Percentiles rank a stretch among this genome's conserved stretches.
These are phyloP conservation scores for Primulina huaijiensis DNA, from an alignment of 257 asterid species.

Conservation along the genomic window DNA sequence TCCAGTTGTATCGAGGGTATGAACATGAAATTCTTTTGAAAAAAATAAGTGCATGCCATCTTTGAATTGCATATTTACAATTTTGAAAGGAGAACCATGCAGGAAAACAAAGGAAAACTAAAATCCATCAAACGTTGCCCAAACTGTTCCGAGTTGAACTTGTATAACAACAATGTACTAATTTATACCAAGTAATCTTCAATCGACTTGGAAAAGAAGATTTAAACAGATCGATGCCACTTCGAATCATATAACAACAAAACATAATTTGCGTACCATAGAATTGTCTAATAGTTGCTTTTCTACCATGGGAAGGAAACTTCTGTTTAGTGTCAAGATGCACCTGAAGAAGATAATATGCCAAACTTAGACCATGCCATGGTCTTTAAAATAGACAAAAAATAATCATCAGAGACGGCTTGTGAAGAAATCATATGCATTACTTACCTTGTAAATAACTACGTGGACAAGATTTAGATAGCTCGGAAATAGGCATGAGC, in stretches of 20 bases:
- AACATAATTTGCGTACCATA: conserved; percentile 38
- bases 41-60: background rate
- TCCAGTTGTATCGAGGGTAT: background rate
- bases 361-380: conserved; percentile 1
- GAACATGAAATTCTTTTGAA: background rate
- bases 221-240: background rate
- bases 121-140: too few relatives aligned
- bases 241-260: background rate
- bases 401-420: background rate
- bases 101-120: background rate
- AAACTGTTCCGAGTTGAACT: background rate
- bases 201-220: background rate
- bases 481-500: conserved; percentile 43
- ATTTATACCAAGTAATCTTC: background rate
- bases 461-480: conserved; percentile 50
- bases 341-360: conserved; percentile 33
- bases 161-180: background rate
- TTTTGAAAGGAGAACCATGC: background rate
- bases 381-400: conserved; percentile 7
- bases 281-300: conserved; percentile 53
- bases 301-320: conserved; percentile 45
- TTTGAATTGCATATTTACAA: background rate
- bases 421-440: background rate
- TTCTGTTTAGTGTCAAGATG: conserved; percentile 37
- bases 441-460: conserved; percentile 47